Base-by-base conservation (phyloP, 2,329 filamentous ascomycete genomes). In the Aspergillus nomiae region DNA sequence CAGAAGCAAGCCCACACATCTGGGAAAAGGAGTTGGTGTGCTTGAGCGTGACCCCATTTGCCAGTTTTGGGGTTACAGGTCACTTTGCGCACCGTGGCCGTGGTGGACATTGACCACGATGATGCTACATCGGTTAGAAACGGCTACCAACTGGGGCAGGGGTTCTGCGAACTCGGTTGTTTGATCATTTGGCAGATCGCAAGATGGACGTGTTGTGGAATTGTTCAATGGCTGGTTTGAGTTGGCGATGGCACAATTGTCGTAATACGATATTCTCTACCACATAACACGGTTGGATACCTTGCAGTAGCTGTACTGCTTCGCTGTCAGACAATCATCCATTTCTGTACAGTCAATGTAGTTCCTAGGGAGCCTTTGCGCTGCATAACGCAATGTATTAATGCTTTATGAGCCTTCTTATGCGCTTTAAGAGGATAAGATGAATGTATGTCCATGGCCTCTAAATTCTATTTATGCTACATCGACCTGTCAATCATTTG, bases 401-500 rank as follows among this genome's bases (percentile, higher is more conserved):
- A 21, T 32, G 19, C 16, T 19, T 16, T 32, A 48, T 9, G 19
- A 46, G 26, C 34, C 28, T 46, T 26, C 21, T 32, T 19, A 32
- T 46, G 26, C 21, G 19, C 41, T 45, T 14, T 14, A 48, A 48
- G 26, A 36, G 28, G n/a, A 48, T 58, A 58, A 41, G 16, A 41
- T 19, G 38, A 19, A 55, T 36, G 38, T 12, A 55, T 55, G 38
- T n/a, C 32, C 32, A n/a, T 32, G 24, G 16, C 51, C n/a, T 55
- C 51, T 55, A 57, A 43, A 57, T 30, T 56, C 50, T 63, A 16
- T 56, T 26, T 60, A 57, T 59, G 36, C 56, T 62, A 57, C 56
- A 57, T 58, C 48, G 28, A 57, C 53, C 43, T 34, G 48, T 55
- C 34, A 51, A 34, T 36, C 56, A 48, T 54, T 41, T 48, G 59